Evolutionary conservation across 192 early-diverging fungal genomes (phyloP), one percentile per base, ranked within the genome.

Genomic region (Coemansia sp.): DNA sequence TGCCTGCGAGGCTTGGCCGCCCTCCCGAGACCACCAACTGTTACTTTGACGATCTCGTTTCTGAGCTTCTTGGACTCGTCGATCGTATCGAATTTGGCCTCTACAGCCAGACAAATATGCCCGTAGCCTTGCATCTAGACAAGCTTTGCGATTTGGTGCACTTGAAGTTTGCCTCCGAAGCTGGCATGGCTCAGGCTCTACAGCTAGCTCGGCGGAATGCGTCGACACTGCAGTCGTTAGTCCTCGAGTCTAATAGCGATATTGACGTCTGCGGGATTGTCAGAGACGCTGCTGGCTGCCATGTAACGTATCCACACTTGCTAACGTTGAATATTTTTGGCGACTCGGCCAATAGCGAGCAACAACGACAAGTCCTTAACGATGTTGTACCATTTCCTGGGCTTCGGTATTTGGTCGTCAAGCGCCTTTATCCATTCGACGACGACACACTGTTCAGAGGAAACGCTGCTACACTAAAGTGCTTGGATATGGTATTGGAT

Each of bases 401-500:
- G 3, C 49, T 52, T 21, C 49, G 19, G 10, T 6, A 26, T 21
- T 26, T 52, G 6, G 49, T 26, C 6, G 10, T 52, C 4, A 6
- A 26, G n/a, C 21, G 8, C 8, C 21, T 21, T 3, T 21, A 21
- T 26, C 21, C 49, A 52, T 52, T 52, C 19, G 49, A 9, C 49
- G 49, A 52, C 21, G 49, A 52, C 49, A 26, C 10, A 8, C 49
- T 52, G n/a, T 52, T 52, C 49, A n/a, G 49, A 9, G 49, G 49
- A 7, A 52, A 52, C 21, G 49, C 49, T 9, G 21, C n/a, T 52
- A 52, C 49, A 21, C 49, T 52, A 7, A 1, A n/a, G 21, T 52
- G 10, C 21, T 26, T 52, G 49, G 21, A 28, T 10, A 52, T 52
- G n/a, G 49, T 23, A 26, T 26, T 52, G 49, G 49, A 52, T 52